phyloP scores from a whole-genome alignment of 257 asterid genomes.

The Orobanche coerulescens region DNA sequence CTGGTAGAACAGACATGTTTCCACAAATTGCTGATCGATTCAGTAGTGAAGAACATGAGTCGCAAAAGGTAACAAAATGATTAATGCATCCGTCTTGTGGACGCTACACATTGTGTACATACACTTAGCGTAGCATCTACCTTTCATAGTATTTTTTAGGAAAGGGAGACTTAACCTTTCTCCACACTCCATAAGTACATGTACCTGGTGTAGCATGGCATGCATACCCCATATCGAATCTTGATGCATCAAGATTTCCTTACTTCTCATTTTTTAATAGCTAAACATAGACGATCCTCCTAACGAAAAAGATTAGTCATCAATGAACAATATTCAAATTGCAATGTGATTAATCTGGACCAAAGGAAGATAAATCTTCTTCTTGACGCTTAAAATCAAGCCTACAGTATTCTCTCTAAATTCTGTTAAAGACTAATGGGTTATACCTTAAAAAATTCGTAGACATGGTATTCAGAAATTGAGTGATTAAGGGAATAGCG shows the following conservation, averaged over 20 bases:
- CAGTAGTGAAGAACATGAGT: neutral
- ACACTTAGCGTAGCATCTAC: no score
- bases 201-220: no score
- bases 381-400: neutral
- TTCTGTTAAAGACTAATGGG: neutral
- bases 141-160: no score
- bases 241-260: no score
- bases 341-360: neutral
- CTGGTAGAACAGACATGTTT: neutral
- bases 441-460: conserved; percentile 85
- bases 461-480: conserved; percentile 80
- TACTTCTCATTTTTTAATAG: neutral
- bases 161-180: no score
- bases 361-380: neutral
- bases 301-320: neutral
- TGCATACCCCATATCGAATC: no score
- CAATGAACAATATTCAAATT: neutral
- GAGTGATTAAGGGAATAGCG: conserved; percentile 57
- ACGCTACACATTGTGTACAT: no score
- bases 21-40: neutral
- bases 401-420: neutral
- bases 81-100: neutral
- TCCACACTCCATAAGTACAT: no score
- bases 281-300: neutral
- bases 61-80: neutral